Evolutionary conservation across 805 yeast species (phyloP), one percentile per base, ranked within the genome.

Genomic region (Suhomyces xylopsoci): DNA sequence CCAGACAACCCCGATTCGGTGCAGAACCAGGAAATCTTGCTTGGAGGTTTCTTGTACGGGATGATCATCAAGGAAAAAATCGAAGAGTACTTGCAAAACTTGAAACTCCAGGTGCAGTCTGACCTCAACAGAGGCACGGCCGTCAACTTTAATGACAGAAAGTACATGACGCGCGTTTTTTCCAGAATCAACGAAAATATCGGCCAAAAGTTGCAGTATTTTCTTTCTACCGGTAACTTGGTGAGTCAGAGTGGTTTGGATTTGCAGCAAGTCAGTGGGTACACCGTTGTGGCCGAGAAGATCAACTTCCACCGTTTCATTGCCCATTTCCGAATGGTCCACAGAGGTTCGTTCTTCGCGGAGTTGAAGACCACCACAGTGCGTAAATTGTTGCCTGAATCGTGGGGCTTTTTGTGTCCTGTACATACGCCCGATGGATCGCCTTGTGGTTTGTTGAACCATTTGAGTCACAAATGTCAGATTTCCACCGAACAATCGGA

Each of bases 401-500:
- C 97, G 1, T 94, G 99, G 99, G 99, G 99, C 3, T 94, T 94
- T 81, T 74, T 94, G 62, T 94, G 99, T 75, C 99, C 99, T 10
- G 99, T 94, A 22, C 99, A 94, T 71, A 94, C 99, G 12, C 99
- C 99, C 5, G 99, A 94, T 87, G 99, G 99, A 62, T 88, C 98
- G 49, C 99, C 99, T 19, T 94, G 99, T 84, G 99, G 99, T 77
- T 79, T 94, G 69, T 78, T 94, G 65, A 94, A 94, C 74, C 99
- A 94, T 80, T 85, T 94, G 76, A 87, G 98, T 8, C 97, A 94
- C 74, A 91, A 90, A 71, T 94, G 99, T 80, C 79, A 81, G 62
- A 88, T 94, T 55, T 83, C 97, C 6, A 92, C 97, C 7, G 69
- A 71, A 43, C 84, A 84, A 22, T 74, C 87, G 5, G 96, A 92